Conservation (phyloP, 2,329 filamentous ascomycete species). For the Botrytis medusae region DNA sequence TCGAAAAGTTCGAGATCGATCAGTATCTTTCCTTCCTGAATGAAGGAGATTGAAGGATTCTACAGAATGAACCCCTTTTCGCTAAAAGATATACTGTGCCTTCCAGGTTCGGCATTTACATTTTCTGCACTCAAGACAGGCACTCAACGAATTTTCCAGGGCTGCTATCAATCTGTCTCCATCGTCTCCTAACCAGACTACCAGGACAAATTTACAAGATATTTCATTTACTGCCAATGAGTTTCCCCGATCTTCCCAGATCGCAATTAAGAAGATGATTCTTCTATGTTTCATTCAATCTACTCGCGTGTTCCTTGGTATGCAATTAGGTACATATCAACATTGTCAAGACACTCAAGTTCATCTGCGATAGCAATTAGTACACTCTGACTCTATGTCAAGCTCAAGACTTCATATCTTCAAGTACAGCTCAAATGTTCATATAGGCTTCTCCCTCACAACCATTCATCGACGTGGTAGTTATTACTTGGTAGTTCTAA, state of each 20-base stretch:
- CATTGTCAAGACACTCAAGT: not conserved
- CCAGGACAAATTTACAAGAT: not conserved
- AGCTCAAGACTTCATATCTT: not conserved
- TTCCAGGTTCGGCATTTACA: not conserved
- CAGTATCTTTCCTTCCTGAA: not conserved
- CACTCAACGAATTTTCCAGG: not conserved
- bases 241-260: not conserved
- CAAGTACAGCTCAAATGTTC: not conserved
- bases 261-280: not conserved
- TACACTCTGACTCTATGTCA: not conserved
- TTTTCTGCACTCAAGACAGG: not conserved
- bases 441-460: not conserved
- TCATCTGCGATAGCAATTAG: not conserved
- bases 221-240: not conserved
- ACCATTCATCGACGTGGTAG: not conserved
- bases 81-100: not conserved
- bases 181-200: not conserved
- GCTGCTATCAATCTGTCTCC: not conserved
- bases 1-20: not conserved
- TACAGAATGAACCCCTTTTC: not conserved
- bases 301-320: not conserved
- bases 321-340: not conserved
- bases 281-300: not conserved
- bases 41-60: not conserved
- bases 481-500: slow-evolving; percentile 7